A percentile compares a stretch with the other conserved stretches of the same genome.
Evolutionary conservation across 441 rosid species (phyloP).

Genomic region (Croton setiger): DNA sequence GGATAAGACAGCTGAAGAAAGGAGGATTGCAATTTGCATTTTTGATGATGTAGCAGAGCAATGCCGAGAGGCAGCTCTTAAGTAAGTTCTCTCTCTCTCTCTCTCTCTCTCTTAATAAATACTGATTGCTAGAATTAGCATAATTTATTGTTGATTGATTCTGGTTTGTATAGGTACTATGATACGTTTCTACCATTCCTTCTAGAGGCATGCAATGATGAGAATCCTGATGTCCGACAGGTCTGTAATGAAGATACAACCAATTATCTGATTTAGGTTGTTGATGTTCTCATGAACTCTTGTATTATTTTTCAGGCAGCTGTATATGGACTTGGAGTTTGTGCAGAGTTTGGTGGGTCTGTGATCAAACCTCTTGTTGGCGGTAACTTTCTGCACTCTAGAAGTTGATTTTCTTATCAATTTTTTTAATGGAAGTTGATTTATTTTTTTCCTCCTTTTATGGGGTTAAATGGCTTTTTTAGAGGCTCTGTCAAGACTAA

Average conservation of each 20-base stretch:
- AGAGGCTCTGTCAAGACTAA: slow-evolving; percentile 97
- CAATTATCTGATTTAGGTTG: slow-evolving; percentile 12
- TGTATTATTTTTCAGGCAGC: slow-evolving; percentile 66
- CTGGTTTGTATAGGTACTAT: slow-evolving; percentile 60
- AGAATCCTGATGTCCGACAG: slow-evolving; percentile 94
- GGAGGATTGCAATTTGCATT: slow-evolving; percentile 99
- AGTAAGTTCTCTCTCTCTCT: slow-evolving; percentile 42
- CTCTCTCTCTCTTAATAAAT: not conserved
- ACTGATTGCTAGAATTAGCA: slow-evolving; percentile 16
- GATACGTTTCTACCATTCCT: slow-evolving; percentile 95
- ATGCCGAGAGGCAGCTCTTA: slow-evolving; percentile 89
- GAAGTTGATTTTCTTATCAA: not conserved
- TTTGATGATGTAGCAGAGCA: slow-evolving; percentile 99
- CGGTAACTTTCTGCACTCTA: slow-evolving; percentile 41
- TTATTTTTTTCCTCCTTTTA: not conserved
- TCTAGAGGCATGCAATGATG: slow-evolving; percentile 98
- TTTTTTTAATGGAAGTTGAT: not conserved
- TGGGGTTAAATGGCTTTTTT: slow-evolving; percentile 34
- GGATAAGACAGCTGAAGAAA: slow-evolving; percentile 98
- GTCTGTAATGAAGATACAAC: slow-evolving; percentile 30
- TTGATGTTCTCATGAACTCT: slow-evolving; percentile 8
- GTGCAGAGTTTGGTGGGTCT: slow-evolving; percentile 95
- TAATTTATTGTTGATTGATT: slow-evolving; percentile 23
- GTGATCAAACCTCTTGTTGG: slow-evolving; percentile 96
- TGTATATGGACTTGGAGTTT: slow-evolving; percentile 97